These are phyloP conservation scores for Xylariaceae sp. DNA, from an alignment of 2,329 filamentous ascomycete species.

Conservation along the genomic window DNA sequence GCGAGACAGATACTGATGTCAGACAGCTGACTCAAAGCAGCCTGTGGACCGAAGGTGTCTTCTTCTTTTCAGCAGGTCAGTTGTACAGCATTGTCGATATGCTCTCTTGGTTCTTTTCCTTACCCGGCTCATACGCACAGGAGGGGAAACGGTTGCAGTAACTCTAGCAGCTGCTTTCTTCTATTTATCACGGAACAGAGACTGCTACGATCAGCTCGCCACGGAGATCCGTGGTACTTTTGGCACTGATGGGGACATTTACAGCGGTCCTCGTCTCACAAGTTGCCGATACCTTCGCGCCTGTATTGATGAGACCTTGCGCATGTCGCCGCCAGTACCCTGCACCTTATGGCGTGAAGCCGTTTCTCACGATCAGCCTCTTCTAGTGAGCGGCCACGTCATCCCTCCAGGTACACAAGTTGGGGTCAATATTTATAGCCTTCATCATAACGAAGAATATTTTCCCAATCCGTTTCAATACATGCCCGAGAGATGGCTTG, in stretches of 20 bases:
- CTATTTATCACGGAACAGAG: constrained; percentile 31
- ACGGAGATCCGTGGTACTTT: constrained; percentile 34
- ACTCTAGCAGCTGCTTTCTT: constrained; percentile 23
- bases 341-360: constrained; percentile 30
- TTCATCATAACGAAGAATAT: constrained; percentile 33
- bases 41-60: constrained; percentile 8
- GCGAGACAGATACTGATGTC: not conserved
- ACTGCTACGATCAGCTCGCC: constrained; percentile 24
- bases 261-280: constrained; percentile 28
- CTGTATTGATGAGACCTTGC: constrained; percentile 27
- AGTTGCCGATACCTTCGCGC: constrained; percentile 35
- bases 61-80: constrained; percentile 6
- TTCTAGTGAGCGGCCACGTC: constrained; percentile 21
- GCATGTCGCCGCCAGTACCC: constrained; percentile 41
- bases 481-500: constrained; percentile 33
- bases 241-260: constrained; percentile 26
- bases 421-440: constrained; percentile 30
- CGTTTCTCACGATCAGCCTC: not conserved
- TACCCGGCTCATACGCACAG: not conserved
- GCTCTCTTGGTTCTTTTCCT: not conserved
- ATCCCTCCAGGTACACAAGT: constrained; percentile 33
- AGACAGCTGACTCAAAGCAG: not conserved
- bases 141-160: not conserved
- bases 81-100: not conserved
- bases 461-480: constrained; percentile 26